Conservation (phyloP, 176 grass and related monocot genomes). For the Oryza coarctata region DNA sequence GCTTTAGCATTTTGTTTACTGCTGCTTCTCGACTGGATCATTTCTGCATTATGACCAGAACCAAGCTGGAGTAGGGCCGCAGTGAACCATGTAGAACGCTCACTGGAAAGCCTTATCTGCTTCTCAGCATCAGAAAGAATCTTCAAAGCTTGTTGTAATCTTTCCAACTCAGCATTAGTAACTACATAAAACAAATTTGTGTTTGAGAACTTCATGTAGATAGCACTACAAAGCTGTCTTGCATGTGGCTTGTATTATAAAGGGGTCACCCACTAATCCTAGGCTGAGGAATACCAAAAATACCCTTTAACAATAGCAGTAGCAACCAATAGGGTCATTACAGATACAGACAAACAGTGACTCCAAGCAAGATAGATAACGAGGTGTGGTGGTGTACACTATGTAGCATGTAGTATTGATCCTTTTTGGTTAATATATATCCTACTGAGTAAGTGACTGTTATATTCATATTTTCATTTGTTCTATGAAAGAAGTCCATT, state of each 20-base stretch:
- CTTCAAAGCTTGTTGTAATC: slow-evolving; percentile 88
- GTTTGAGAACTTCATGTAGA: slow-evolving; percentile 14
- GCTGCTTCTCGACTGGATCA: slow-evolving; percentile 58
- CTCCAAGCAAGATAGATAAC: neutral
- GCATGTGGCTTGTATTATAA: neutral
- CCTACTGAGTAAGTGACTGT: neutral
- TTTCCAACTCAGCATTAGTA: slow-evolving; percentile 92
- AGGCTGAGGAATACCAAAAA: neutral
- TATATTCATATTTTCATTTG: neutral
- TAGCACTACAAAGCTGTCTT: neutral
- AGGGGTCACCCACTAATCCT: neutral
- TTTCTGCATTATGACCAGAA: slow-evolving; percentile 71
- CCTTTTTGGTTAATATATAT: neutral
- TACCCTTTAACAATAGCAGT: neutral
- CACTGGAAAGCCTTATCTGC: slow-evolving; percentile 88
- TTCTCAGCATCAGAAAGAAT: slow-evolving; percentile 98
- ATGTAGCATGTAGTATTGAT: neutral
- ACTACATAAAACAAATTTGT: slow-evolving; percentile 45
- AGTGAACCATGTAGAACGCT: slow-evolving; percentile 96
- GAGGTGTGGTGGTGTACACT: neutral
- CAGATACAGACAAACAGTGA: neutral
- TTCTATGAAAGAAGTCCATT: neutral
- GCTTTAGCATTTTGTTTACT: slow-evolving; percentile 63
- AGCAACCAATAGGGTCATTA: neutral
- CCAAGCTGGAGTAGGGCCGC: slow-evolving; percentile 95